Conservation (phyloP, 208 protist species). For the Lotmaria passim region DNA sequence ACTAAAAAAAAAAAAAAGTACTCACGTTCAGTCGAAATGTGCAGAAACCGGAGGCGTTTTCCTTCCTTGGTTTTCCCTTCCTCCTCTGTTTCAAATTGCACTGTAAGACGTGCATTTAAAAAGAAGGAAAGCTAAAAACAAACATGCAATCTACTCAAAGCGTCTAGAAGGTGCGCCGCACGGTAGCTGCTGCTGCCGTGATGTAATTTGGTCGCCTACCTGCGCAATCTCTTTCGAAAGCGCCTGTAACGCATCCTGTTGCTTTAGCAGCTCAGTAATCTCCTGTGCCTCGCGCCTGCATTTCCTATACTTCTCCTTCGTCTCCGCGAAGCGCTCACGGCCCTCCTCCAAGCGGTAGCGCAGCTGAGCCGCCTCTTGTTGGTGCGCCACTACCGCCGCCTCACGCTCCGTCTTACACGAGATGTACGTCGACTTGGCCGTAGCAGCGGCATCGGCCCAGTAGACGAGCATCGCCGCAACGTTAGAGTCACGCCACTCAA, state of each 20-base stretch:
- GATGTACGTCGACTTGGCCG: constrained; percentile 40
- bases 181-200: constrained; percentile 6
- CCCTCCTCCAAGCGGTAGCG: constrained; percentile 31
- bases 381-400: background rate
- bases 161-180: too few relatives aligned
- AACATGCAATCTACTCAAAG: too few relatives aligned
- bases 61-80: too few relatives aligned
- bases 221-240: constrained; percentile 23
- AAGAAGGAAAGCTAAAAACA: background rate
- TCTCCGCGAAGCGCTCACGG: constrained; percentile 22
- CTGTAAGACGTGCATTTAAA: too few relatives aligned
- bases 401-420: constrained; percentile 32
- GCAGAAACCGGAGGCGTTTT: too few relatives aligned
- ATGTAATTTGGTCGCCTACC: constrained; percentile 26
- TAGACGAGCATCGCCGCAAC: constrained; percentile 38
- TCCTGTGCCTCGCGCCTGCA: constrained; percentile 24
- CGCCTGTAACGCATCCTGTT: constrained; percentile 16
- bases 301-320: constrained; percentile 9
- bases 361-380: constrained; percentile 41
- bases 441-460: constrained; percentile 42
- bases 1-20: too few relatives aligned
- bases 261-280: constrained; percentile 24
- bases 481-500: constrained; percentile 47
- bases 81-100: too few relatives aligned
- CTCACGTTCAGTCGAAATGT: too few relatives aligned